Base-by-base conservation (phyloP, 805 yeast genomes). In the Sungouiozyma intestinalis region DNA sequence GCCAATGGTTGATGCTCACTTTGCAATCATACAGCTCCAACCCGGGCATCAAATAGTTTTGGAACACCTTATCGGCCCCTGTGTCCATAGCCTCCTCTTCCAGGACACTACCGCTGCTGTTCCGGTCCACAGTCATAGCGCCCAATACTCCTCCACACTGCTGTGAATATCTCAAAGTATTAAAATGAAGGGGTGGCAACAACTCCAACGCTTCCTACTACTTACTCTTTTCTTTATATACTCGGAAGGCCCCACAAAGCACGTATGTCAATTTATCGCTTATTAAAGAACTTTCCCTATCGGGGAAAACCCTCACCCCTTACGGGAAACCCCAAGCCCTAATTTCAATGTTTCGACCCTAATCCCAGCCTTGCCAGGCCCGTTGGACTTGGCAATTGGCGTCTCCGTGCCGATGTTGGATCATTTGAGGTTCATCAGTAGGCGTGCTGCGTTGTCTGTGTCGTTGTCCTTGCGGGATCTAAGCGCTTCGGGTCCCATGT, bases 401-500 rank as follows among this genome's bases (percentile, higher is more conserved):
- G n/a, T n/a, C n/a, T n/a, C n/a, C n/a, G n/a, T n/a, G n/a, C n/a
- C n/a, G n/a, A n/a, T n/a, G n/a, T n/a, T n/a, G n/a, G n/a, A 18
- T 38, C 29, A 41, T 29, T 38, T 38, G 15, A 43, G 40, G 31
- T 40, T 43, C 21, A 43, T 21, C 13, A 43, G 35, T 9, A 43
- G 29, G 19, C 43, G 21, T 11, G 45, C 45, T 7, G 54, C 50
- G 6, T 51, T 45, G 21, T 43, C 46, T 14, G 48, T 45, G 14
- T 42, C 48, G 17, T 16, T 34, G n/a, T 45, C 49, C 32, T 38
- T 38, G 17, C 45, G 45, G 14, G 53, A 47, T 19, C 84, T 66
- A 43, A 86, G 65, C 35, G 76, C 67, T 33, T 75, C 80, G 0
- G 96, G 87, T 1, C 97, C 97, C 40, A 90, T 81, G 0, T 86